Percentiles rank a stretch among this genome's conserved stretches.
phyloP scores from a whole-genome alignment of 371 early-diverging fungal genomes.

The Mucor sp. region DNA sequence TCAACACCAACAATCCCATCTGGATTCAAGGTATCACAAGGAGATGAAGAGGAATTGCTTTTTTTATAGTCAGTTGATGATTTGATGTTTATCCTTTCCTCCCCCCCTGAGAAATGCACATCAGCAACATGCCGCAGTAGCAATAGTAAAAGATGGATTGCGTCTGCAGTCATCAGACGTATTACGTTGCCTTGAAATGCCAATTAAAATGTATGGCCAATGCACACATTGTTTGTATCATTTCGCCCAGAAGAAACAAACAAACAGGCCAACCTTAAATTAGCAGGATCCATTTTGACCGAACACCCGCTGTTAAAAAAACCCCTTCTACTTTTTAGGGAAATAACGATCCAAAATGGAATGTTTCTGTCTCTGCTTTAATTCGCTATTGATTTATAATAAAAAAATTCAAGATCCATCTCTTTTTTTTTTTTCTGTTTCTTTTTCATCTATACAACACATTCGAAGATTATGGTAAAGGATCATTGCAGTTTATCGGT shows the following conservation, averaged over 20 bases:
- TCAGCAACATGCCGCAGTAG: not conserved
- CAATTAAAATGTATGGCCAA: not conserved
- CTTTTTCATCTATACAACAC: not conserved
- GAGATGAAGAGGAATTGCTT: too few species aligned
- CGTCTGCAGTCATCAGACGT: not conserved
- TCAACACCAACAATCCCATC: too few species aligned
- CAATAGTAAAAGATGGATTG: not conserved
- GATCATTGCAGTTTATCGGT: constrained; percentile 11
- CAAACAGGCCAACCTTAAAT: not conserved
- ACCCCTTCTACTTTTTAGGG: not conserved
- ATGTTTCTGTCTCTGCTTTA: not conserved
- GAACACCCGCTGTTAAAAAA: not conserved
- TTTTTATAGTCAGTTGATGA: not conserved
- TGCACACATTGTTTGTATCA: not conserved
- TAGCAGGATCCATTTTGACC: not conserved
- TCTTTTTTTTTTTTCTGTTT: not conserved
- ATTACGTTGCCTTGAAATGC: not conserved
- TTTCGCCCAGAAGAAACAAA: not conserved
- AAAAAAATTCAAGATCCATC: not conserved
- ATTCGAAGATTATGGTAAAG: not conserved
- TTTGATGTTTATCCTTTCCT: too few species aligned
- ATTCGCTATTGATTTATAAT: not conserved
- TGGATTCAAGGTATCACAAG: too few species aligned
- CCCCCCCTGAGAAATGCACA: not conserved
- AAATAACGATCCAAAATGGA: not conserved